These are phyloP conservation scores for Metarhizium brunneum DNA, from an alignment of 2,329 filamentous ascomycete genomes.

Conservation along the genomic window DNA sequence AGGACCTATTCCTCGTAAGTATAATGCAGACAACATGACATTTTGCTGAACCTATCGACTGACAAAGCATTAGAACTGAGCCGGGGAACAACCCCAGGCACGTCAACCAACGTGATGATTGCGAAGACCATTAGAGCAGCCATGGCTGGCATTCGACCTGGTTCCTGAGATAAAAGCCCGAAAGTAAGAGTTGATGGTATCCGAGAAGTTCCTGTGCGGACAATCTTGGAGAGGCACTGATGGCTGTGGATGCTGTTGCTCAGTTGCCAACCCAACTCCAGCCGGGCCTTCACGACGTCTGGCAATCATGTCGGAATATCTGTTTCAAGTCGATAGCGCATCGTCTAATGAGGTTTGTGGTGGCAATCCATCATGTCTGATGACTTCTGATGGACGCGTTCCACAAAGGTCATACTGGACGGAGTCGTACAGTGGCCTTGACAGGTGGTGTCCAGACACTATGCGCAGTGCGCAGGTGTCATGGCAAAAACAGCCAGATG, in stretches of 20 bases:
- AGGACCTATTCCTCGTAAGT: background rate
- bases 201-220: background rate
- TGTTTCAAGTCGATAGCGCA: too few relatives aligned
- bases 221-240: background rate
- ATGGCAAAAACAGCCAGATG: too few relatives aligned
- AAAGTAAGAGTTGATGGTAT: background rate
- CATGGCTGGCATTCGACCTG: constrained; percentile 15
- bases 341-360: too few relatives aligned
- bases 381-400: too few relatives aligned
- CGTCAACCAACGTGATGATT: constrained; percentile 21
- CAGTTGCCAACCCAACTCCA: background rate
- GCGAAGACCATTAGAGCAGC: constrained; percentile 20
- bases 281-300: background rate
- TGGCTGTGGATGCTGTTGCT: background rate
- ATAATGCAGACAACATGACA: background rate
- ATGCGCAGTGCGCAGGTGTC: too few relatives aligned
- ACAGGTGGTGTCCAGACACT: too few relatives aligned
- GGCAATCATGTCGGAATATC: too few relatives aligned
- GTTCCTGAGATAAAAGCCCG: constrained; percentile 6
- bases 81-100: background rate
- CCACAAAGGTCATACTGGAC: too few relatives aligned
- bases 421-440: too few relatives aligned
- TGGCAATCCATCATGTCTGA: too few relatives aligned
- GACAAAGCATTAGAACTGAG: background rate
- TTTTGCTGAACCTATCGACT: background rate